Conservation (phyloP, 2,329 filamentous ascomycete genomes). For the Colletotrichum sp. region DNA sequence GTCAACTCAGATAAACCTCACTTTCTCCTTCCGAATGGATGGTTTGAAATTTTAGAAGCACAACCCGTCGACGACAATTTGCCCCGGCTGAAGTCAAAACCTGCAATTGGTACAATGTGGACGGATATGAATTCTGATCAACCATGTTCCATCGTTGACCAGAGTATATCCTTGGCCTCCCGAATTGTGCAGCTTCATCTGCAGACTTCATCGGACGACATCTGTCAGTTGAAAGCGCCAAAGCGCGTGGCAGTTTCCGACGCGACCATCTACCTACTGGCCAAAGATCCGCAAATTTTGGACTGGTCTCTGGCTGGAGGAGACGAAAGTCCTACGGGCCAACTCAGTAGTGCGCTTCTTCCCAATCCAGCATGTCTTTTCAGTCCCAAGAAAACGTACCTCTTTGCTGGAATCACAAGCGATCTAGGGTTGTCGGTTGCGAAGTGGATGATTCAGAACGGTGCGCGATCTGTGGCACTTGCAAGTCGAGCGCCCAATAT, state of each 20-base stretch:
- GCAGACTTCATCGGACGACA: neutral
- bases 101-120: neutral
- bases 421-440: slow-evolving; percentile 37
- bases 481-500: slow-evolving; percentile 38
- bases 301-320: neutral
- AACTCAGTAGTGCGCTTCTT: neutral
- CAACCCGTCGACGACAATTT: neutral
- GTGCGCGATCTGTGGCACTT: slow-evolving; percentile 37
- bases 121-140: neutral
- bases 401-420: slow-evolving; percentile 33
- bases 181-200: neutral
- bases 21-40: neutral
- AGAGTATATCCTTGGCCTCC: neutral
- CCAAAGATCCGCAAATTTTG: neutral
- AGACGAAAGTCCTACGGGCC: neutral
- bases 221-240: neutral
- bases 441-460: slow-evolving; percentile 37
- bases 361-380: slow-evolving; percentile 11
- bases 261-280: neutral
- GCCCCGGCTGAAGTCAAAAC: neutral
- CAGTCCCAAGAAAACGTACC: slow-evolving; percentile 30
- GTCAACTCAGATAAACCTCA: neutral
- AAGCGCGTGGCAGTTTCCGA: neutral
- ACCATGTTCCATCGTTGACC: neutral
- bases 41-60: neutral